These are phyloP conservation scores for Scedosporium apiospermum DNA, from an alignment of 2,329 filamentous ascomycete genomes.

Conservation along the genomic window DNA sequence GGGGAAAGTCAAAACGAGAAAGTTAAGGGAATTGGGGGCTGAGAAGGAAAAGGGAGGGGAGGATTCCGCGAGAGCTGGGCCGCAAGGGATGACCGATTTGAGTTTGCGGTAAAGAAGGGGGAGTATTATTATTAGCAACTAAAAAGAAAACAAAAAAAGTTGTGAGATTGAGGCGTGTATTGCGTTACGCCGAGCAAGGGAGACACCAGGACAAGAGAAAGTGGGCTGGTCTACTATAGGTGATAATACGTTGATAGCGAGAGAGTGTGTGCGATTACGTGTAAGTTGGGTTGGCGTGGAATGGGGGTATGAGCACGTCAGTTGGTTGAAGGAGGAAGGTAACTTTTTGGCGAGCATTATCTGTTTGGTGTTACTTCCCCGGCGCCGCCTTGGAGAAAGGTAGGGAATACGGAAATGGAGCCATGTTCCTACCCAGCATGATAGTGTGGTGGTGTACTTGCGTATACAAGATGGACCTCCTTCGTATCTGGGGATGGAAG, in stretches of 20 bases:
- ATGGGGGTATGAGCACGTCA: constrained; percentile 4
- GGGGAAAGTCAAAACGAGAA: not conserved
- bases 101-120: not conserved
- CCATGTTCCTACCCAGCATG: not conserved
- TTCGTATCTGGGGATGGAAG: not conserved
- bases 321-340: not conserved
- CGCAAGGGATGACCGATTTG: not conserved
- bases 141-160: not conserved
- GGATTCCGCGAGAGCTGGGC: not conserved
- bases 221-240: not conserved
- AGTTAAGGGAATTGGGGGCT: not conserved
- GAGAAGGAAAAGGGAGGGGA: not conserved
- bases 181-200: not conserved
- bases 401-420: not conserved
- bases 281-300: not conserved
- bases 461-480: not conserved
- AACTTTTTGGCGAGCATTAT: not conserved
- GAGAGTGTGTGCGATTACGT: not conserved
- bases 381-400: not conserved
- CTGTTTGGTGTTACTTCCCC: not conserved
- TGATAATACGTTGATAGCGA: not conserved
- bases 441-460: not conserved
- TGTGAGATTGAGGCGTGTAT: not conserved
- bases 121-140: not conserved
- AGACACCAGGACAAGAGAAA: not conserved